phyloP scores from a whole-genome alignment of 192 early-diverging fungal species.

The Coemansia sp. region DNA sequence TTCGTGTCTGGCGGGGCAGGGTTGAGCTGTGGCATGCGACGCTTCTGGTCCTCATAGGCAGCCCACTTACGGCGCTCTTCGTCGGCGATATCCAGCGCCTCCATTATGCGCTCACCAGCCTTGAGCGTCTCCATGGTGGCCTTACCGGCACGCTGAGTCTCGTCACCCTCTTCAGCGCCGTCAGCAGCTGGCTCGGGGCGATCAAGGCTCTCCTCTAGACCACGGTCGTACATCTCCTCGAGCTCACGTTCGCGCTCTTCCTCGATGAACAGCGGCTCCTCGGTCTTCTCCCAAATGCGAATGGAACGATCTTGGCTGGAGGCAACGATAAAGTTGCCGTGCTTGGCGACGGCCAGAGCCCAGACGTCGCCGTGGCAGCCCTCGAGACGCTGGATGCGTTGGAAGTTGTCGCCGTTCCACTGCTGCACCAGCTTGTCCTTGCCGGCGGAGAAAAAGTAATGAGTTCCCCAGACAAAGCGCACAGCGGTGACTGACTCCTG shows the following conservation, averaged over 20 bases:
- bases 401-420: conserved; percentile 98
- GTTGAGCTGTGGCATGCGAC: conserved; percentile 40
- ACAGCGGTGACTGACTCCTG: conserved; percentile 87
- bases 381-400: conserved; percentile 90
- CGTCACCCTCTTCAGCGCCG: conserved; percentile 58
- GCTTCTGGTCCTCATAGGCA: conserved; percentile 60
- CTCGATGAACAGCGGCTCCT: conserved; percentile 92
- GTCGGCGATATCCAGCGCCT: conserved; percentile 88
- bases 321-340: conserved; percentile 86
- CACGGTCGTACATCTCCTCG: conserved; percentile 86
- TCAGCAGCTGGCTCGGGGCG: conserved; percentile 25
- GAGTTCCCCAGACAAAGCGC: conserved; percentile 91
- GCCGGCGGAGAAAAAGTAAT: conserved; percentile 91
- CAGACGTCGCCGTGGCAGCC: conserved; percentile 95
- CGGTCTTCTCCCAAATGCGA: conserved; percentile 94
- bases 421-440: conserved; percentile 92
- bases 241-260: conserved; percentile 95
- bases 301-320: conserved; percentile 93
- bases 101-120: conserved; percentile 91
- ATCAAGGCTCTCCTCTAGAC: conserved; percentile 68
- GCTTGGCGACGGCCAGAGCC: conserved; percentile 87
- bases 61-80: conserved; percentile 73
- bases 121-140: conserved; percentile 95
- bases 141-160: conserved; percentile 76
- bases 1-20: conserved; percentile 58